Conservation (phyloP, 2,329 filamentous ascomycete species). For the Talaromyces funiculosus region DNA sequence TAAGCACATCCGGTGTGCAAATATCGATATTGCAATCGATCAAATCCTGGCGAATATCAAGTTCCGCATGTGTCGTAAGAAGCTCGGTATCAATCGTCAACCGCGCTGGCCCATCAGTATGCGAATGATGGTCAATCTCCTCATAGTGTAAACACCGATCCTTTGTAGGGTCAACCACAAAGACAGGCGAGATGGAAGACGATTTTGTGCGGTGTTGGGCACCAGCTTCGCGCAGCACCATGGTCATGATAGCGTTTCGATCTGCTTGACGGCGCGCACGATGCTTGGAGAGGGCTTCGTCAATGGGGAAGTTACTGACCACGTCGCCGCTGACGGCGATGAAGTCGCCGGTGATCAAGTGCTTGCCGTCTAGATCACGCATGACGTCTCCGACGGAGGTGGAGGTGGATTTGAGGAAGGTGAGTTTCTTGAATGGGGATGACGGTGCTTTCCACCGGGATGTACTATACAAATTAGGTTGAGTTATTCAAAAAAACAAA, state of each 20-base stretch:
- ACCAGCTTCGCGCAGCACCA: constrained; percentile 77
- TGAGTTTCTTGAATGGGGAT: constrained; percentile 73
- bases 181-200: constrained; percentile 70
- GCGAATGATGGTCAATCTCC: constrained; percentile 63
- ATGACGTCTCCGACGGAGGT: constrained; percentile 89
- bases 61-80: constrained; percentile 65
- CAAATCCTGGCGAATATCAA: constrained; percentile 79
- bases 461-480: constrained; percentile 35
- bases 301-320: constrained; percentile 83
- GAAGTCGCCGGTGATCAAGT: constrained; percentile 83
- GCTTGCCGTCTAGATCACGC: constrained; percentile 82
- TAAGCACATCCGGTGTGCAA: constrained; percentile 90
- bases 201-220: constrained; percentile 70
- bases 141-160: constrained; percentile 90
- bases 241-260: constrained; percentile 96
- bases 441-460: constrained; percentile 71
- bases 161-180: constrained; percentile 75
- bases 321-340: constrained; percentile 88
- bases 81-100: constrained; percentile 72
- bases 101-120: constrained; percentile 35
- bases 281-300: constrained; percentile 70
- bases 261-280: constrained; percentile 73
- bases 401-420: constrained; percentile 82
- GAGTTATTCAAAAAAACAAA: neutral
- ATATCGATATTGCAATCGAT: constrained; percentile 96